Evolutionary conservation across 495 filamentous ascomycete genomes (phyloP), one percentile per base, ranked within the genome.

Genomic region (Penicillium daleae): DNA sequence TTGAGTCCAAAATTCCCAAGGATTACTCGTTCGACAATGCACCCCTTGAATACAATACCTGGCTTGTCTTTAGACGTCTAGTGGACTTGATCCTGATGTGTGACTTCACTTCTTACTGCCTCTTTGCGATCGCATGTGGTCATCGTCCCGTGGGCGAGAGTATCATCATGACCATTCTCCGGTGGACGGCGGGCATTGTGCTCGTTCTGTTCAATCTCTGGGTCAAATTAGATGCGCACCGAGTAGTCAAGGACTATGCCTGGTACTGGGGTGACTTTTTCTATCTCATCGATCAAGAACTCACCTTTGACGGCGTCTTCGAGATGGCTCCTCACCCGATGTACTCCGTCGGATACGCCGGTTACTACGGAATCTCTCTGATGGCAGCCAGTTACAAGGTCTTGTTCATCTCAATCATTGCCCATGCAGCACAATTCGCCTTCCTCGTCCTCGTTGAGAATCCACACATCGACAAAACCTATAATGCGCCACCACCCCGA

Each of bases 221-320:
- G 96, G 95, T 99, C 57, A 99, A 99, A 78, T 82, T 99, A 59
- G 95, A 99, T 74, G 95, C 95, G 21, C 95, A 98, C 75, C 82
- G 95, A 56, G 95, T 99, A n/a, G 95, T 99, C 67, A 98, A 98
- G 78, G 96, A 99, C 74, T 99, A 92, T 79, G 95, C 95, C 22
- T 99, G 95, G 95, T 99, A 98, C 78, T 99, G 95, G 95, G 95
- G 95, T 56, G 95, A 99, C 71, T 99, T 98, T 79, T 99, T 99
- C 82, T 99, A 92, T 79, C 88, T 99, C 73, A 92, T 98, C 71
- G 96, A 99, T 74, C 92, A 97, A 73, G 92, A 97, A 72, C 82
- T 99, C 70, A 97, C 95, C 33, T 98, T 99, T 66, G 96, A 99
- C 71, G 96, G 96, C 51, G 94, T 98, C 57, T 99, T 97, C 73